Conservation (phyloP, 1,139 yeast species). For the Scheffersomyces titani region DNA sequence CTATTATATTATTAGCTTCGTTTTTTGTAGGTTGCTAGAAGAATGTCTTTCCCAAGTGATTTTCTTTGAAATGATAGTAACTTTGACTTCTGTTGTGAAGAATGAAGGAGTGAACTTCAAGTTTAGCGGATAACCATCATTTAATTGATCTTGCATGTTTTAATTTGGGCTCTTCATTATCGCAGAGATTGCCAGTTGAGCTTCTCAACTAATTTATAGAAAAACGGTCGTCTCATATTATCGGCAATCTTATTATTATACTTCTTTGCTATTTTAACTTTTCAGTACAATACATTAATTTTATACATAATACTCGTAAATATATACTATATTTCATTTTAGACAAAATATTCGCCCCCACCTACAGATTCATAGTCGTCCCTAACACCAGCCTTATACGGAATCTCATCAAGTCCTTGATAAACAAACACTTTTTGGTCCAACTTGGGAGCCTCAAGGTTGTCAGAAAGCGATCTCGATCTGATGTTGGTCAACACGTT, state of each 20-base stretch:
- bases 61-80: too few species aligned
- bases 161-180: too few species aligned
- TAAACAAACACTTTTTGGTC: background rate
- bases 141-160: too few species aligned
- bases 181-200: too few species aligned
- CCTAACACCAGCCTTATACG: background rate
- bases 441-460: constrained; percentile 23
- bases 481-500: constrained; percentile 7
- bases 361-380: background rate
- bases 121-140: too few species aligned
- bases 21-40: too few species aligned
- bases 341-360: background rate
- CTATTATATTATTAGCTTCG: too few species aligned
- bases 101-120: too few species aligned
- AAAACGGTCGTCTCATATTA: too few species aligned
- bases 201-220: too few species aligned
- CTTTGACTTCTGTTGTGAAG: too few species aligned
- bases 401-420: background rate
- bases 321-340: background rate
- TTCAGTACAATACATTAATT: background rate
- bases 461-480: constrained; percentile 39
- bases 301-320: background rate
- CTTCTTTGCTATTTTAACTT: background rate
- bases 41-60: too few species aligned
- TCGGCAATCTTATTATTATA: background rate